Evolutionary conservation across 1,284 basidiomycete species (phyloP).

Genomic region (Wallemia hederae): DNA sequence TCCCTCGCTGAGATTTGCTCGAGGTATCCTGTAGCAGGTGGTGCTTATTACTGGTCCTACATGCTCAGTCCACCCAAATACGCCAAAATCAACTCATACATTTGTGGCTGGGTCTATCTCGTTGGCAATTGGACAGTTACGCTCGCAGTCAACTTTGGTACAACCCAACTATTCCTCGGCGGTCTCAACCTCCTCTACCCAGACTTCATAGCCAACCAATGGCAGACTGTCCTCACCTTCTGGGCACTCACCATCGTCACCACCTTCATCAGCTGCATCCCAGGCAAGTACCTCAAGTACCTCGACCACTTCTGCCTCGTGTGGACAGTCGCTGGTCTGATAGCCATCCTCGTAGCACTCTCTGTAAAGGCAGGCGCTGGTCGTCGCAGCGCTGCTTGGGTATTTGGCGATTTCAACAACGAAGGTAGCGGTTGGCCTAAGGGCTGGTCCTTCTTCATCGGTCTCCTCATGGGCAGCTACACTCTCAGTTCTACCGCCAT

Average conservation of each 20-base stretch:
- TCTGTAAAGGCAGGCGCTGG: background rate
- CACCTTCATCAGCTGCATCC: background rate
- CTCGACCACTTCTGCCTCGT: conserved; percentile 3
- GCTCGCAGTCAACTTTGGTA: conserved; percentile 21
- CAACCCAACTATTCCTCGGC: conserved; percentile 20
- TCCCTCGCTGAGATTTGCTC: background rate
- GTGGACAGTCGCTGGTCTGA: conserved; percentile 7
- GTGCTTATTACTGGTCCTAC: background rate
- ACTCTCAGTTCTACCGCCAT: conserved; percentile 16
- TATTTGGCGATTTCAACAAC: background rate
- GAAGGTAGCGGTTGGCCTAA: conserved; percentile 11
- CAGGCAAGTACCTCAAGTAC: background rate
- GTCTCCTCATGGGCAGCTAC: conserved; percentile 16
- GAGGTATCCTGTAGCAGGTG: background rate
- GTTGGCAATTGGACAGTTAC: conserved; percentile 10
- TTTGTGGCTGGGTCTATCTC: conserved; percentile 1
- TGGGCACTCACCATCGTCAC: conserved; percentile 11
- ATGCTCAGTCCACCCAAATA: background rate
- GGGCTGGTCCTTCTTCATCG: conserved; percentile 19
- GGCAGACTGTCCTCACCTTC: conserved; percentile 19
- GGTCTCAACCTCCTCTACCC: conserved; percentile 19
- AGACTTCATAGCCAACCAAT: conserved; percentile 16
- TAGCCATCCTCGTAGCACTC: background rate
- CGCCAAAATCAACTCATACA: background rate
- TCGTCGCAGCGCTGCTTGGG: background rate